Conservation (phyloP, 1,139 yeast species). For the Diutina catenulata region DNA sequence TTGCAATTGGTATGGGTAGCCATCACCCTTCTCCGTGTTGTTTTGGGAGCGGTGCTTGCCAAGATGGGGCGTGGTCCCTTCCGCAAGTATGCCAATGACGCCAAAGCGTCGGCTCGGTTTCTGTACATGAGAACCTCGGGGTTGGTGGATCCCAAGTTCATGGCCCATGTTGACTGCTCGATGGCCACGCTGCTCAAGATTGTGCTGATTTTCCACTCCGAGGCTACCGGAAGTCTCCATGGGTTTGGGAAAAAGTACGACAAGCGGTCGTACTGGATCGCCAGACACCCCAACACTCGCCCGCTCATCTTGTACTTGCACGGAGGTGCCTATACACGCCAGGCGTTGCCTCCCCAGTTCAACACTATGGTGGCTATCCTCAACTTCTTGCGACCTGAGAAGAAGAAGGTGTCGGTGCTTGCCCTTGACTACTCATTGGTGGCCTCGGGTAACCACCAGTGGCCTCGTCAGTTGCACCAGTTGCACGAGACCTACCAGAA, state of each 20-base stretch:
- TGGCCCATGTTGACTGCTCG: too few species aligned
- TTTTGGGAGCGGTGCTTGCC: too few species aligned
- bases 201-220: too few species aligned
- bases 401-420: conserved; percentile 19
- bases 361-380: conserved; percentile 15
- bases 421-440: conserved; percentile 29
- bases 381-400: conserved; percentile 14
- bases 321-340: conserved; percentile 34
- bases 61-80: too few species aligned
- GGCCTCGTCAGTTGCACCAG: conserved; percentile 27
- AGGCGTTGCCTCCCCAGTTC: conserved; percentile 18
- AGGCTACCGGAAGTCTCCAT: too few species aligned
- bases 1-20: too few species aligned
- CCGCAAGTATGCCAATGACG: too few species aligned
- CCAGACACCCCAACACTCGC: conserved; percentile 17
- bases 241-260: conserved; percentile 24
- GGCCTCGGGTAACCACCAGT: conserved; percentile 16
- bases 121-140: too few species aligned
- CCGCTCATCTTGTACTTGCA: conserved; percentile 15
- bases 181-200: too few species aligned
- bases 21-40: too few species aligned
- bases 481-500: conserved; percentile 19
- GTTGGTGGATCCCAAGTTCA: too few species aligned
- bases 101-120: too few species aligned
- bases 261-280: conserved; percentile 24